Evolutionary conservation across 495 filamentous ascomycete genomes (phyloP).

Genomic region (Corynascus novoguineensis): DNA sequence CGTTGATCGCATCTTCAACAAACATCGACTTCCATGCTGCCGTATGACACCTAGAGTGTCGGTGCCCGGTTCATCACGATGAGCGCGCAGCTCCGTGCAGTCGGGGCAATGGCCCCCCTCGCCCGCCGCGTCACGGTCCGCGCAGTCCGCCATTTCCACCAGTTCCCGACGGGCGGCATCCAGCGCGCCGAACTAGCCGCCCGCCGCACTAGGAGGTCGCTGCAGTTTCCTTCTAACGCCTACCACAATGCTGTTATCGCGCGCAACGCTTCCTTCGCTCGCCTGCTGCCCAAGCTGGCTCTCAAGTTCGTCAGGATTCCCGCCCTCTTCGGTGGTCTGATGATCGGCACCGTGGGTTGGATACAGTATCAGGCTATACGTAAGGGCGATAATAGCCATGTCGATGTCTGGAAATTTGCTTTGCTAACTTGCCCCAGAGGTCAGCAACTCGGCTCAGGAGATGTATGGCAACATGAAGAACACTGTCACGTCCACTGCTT

Average conservation of each 20-base stretch:
- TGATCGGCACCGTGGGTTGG: conserved; percentile 82
- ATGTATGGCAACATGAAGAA: conserved; percentile 67
- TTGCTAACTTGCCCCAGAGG: conserved; percentile 50
- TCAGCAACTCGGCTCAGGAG: conserved; percentile 81
- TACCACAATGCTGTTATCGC: conserved; percentile 84
- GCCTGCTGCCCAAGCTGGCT: conserved; percentile 81
- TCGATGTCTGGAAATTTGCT: too few species aligned
- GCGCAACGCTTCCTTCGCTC: conserved; percentile 77
- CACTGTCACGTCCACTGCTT: conserved; percentile 59
- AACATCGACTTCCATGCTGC: conserved; percentile 9
- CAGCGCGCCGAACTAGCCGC: conserved; percentile 59
- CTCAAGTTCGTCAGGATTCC: conserved; percentile 82
- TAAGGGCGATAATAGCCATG: conserved; percentile 47
- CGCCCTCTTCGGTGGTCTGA: conserved; percentile 83
- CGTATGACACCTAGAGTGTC: conserved; percentile 14
- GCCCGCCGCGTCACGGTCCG: conserved; percentile 51
- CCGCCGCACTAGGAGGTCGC: conserved; percentile 52
- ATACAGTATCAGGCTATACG: conserved; percentile 93
- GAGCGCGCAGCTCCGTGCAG: conserved; percentile 78
- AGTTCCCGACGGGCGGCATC: conserved; percentile 62
- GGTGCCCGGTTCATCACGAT: conserved; percentile 49
- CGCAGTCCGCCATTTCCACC: conserved; percentile 61
- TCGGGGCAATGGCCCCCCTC: conserved; percentile 57
- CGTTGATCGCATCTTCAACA: neutral
- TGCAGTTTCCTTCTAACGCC: conserved; percentile 71